Base-by-base conservation (phyloP, 2,329 filamentous ascomycete genomes). In the Paraphaeosphaeria minitans region DNA sequence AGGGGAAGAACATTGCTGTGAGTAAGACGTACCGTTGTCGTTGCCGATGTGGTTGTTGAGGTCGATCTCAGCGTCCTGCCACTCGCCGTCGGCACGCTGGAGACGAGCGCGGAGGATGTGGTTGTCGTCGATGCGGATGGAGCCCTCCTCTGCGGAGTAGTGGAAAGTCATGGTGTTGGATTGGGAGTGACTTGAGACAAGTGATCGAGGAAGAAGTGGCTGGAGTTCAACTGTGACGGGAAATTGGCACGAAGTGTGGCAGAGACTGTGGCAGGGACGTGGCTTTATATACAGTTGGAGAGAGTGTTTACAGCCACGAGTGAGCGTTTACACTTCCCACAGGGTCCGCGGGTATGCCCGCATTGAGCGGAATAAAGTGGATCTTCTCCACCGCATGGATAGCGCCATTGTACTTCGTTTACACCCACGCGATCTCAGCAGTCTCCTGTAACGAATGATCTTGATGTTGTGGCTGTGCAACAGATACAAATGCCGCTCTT, bases 21-120 rank as follows among this genome's bases (percentile, higher is more conserved):
- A 24, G 7, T 8, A 54, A 24, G 57, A 46, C 53, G 16, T n/a
- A 82, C 83, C 84, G 58, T 85, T 68, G 52, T 80, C 62, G 76
- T 86, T 86, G 37, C 84, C 83, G 50, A 86, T 76, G 66, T 74
- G 68, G 2, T 75, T 50, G 74, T 86, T 80, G 59, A 86, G 79
- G 67, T 85, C 76, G 53, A 84, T 67, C 67, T 79, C 73, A 13
- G 78, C 67, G 24, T 85, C 79, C 27, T 78, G 66, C 53, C 69
- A 72, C 0, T 83, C 78, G 43, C 81, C 83, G 6, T 81, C 70
- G 3, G 58, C 75, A 52, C 77, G 77, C 16, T 59, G 67, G 49
- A 83, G 80, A 48, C 70, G 62, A 58, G 79, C 81, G 27, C 64
- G 72, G 58, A 86, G 83, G 66, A 82, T 80, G 72, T 81, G 78